These are phyloP conservation scores for Nicotiana undulata DNA, from an alignment of 257 asterid genomes.

Conservation along the genomic window DNA sequence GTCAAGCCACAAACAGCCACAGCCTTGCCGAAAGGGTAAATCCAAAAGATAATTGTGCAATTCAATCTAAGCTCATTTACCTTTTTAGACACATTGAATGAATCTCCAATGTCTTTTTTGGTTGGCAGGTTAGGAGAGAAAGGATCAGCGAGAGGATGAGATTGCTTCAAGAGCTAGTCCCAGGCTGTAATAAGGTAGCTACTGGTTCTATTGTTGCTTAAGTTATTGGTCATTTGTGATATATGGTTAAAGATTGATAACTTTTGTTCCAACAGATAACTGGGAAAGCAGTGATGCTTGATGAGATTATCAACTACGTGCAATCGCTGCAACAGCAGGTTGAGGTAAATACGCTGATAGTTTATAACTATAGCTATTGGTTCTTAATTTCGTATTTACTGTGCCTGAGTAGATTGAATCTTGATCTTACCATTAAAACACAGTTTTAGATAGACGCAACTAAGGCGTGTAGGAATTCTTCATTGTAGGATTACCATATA, in stretches of 20 bases:
- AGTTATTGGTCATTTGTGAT: neutral
- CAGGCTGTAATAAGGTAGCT: conserved; percentile 84
- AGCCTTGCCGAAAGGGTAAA: conserved; percentile 95
- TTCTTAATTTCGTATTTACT: neutral
- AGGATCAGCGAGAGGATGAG: conserved; percentile 94
- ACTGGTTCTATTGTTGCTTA: neutral
- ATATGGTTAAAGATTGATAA: neutral
- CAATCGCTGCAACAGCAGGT: conserved; percentile 95
- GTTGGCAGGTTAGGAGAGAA: conserved; percentile 75
- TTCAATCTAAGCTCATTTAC: neutral
- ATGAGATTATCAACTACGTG: conserved; percentile 94
- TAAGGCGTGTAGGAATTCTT: neutral
- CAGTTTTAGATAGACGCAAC: neutral
- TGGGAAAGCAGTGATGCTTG: conserved; percentile 98
- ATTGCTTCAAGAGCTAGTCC: conserved; percentile 90
- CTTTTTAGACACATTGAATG: neutral
- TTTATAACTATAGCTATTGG: neutral
- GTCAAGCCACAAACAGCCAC: conserved; percentile 95
- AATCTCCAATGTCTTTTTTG: conserved; percentile 1
- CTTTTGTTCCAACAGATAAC: conserved; percentile 45
- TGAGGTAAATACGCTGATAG: conserved; percentile 46
- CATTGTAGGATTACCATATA: too few relatives aligned
- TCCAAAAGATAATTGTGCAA: neutral
- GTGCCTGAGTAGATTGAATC: neutral
- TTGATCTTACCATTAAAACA: neutral